Conservation (phyloP, 73 alveolate species). For the Tetrahymena malaccensis region DNA sequence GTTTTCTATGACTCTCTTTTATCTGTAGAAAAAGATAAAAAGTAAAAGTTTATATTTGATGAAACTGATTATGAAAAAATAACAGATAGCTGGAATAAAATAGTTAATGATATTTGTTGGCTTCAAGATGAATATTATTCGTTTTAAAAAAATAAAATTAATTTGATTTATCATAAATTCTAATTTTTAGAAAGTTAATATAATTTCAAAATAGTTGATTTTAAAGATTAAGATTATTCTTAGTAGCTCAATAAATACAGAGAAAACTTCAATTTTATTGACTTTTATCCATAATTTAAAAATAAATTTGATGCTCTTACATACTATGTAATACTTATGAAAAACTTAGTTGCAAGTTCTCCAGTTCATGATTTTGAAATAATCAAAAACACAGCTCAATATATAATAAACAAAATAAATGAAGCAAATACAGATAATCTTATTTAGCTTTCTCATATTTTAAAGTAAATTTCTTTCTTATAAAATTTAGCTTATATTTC, state of each 20-base stretch:
- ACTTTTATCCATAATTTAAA: not conserved
- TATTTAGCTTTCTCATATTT: not conserved
- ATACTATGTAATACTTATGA: not conserved
- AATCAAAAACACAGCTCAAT: not conserved
- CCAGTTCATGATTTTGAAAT: not conserved
- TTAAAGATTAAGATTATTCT: not conserved
- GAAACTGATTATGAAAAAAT: not conserved
- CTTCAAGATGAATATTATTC: not conserved
- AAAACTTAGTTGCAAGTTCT: not conserved
- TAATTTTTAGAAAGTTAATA: not conserved
- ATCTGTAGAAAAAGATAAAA: not conserved
- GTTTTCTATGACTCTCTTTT: not conserved
- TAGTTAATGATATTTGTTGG: not conserved
- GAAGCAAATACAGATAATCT: not conserved
- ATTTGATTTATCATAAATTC: not conserved
- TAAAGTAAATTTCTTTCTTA: not conserved
- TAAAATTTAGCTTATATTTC: not conserved
- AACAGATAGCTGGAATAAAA: not conserved
- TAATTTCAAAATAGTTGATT: not conserved
- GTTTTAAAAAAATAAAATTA: not conserved
- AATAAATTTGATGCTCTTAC: not conserved
- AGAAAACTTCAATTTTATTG: not conserved
- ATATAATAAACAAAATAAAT: not conserved
- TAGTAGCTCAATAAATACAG: not conserved
- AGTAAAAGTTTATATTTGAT: not conserved